phyloP scores from a whole-genome alignment of 192 early-diverging fungal genomes.

The Tieghemiomyces parasiticus region DNA sequence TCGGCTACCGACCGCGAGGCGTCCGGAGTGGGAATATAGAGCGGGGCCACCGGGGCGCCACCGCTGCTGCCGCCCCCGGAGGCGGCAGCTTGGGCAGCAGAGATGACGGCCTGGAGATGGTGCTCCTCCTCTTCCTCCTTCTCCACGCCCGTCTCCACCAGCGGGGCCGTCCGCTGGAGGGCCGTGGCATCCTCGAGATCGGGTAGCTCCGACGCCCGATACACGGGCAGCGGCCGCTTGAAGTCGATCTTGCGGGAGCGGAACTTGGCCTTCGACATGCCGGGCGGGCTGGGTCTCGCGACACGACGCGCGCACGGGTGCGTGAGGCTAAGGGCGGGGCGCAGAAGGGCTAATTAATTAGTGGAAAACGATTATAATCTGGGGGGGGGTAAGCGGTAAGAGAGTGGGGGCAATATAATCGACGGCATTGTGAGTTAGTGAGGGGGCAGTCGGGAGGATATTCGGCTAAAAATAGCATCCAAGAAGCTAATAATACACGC shows the following conservation, averaged over 20 bases:
- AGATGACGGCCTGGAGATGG: slow-evolving; percentile 85
- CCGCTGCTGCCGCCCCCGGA: slow-evolving; percentile 35
- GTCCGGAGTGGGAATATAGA: slow-evolving; percentile 87
- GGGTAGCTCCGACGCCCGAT: slow-evolving; percentile 60
- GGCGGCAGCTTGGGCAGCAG: slow-evolving; percentile 50
- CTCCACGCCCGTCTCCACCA: slow-evolving; percentile 87
- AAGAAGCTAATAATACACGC: too few species aligned
- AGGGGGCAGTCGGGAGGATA: too few species aligned
- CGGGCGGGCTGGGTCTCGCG: too few species aligned
- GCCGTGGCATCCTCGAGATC: slow-evolving; percentile 68
- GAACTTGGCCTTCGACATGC: slow-evolving; percentile 24
- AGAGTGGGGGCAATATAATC: too few species aligned
- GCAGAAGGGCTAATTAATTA: too few species aligned
- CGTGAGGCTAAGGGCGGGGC: too few species aligned
- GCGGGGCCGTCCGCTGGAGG: slow-evolving; percentile 41
- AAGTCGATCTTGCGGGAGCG: slow-evolving; percentile 78
- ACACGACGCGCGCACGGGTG: too few species aligned
- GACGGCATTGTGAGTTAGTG: too few species aligned
- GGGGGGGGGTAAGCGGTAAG: too few species aligned
- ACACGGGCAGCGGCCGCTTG: slow-evolving; percentile 69
- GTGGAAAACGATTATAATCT: too few species aligned
- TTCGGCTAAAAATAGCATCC: too few species aligned
- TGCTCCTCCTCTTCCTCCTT: slow-evolving; percentile 96
- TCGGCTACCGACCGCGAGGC: slow-evolving; percentile 53
- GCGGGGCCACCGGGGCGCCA: slow-evolving; percentile 35